phyloP scores from a whole-genome alignment of 768 basidiomycete species.

The Boletus reticulatus region DNA sequence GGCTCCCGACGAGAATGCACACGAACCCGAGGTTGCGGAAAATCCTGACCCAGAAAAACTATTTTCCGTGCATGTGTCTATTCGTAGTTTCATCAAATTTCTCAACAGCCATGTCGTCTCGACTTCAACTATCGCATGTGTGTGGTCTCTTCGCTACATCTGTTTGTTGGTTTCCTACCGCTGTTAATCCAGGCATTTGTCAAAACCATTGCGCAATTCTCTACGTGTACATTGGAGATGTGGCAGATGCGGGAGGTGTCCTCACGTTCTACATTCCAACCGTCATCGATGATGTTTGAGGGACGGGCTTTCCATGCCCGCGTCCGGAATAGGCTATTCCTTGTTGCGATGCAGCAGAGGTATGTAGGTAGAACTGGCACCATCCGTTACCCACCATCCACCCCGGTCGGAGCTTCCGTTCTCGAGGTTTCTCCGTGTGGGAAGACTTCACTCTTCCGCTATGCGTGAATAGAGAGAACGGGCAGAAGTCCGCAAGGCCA shows the following conservation, averaged over 20 bases:
- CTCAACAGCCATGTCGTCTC: conserved; percentile 78
- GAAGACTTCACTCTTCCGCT: background rate
- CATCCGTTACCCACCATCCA: too few relatives aligned
- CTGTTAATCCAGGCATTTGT: conserved; percentile 60
- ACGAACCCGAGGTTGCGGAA: conserved; percentile 34
- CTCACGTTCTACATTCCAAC: conserved; percentile 88
- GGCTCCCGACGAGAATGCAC: conserved; percentile 32
- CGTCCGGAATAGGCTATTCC: background rate
- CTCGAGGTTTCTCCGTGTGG: too few relatives aligned
- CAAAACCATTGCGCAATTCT: conserved; percentile 81
- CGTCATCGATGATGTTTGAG: conserved; percentile 54
- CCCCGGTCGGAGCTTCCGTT: too few relatives aligned
- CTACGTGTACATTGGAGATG: conserved; percentile 85
- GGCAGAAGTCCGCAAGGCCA: conserved; percentile 46
- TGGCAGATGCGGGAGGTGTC: conserved; percentile 76
- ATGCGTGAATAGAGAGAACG: conserved; percentile 52
- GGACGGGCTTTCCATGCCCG: background rate
- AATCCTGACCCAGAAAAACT: conserved; percentile 53
- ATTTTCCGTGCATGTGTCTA: conserved; percentile 66
- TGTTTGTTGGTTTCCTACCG: background rate
- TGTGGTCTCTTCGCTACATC: conserved; percentile 25
- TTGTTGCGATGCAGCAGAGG: background rate
- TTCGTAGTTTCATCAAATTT: conserved; percentile 78
- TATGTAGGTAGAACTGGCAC: background rate
- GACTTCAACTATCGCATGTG: conserved; percentile 83